Conservation (phyloP, 2,329 filamentous ascomycete species). For the Pseudocercospora pini-densiflorae region DNA sequence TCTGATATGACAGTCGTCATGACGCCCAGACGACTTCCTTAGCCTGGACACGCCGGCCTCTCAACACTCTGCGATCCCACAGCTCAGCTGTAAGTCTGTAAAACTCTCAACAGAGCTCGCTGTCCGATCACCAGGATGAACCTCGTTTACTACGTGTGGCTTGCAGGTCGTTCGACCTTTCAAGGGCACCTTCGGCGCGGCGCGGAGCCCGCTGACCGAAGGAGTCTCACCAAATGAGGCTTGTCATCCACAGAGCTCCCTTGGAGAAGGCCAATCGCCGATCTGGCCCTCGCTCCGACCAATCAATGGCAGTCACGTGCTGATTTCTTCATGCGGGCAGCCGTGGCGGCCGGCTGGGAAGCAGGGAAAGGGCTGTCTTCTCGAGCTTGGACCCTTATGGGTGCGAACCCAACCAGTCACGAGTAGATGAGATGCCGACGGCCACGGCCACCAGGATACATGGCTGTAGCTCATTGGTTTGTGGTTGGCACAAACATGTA, state of each 20-base stretch:
- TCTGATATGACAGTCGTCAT: background rate
- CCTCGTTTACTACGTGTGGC: constrained; percentile 5
- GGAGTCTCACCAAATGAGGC: background rate
- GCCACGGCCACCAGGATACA: background rate
- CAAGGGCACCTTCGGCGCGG: constrained; percentile 14
- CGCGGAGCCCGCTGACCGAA: constrained; percentile 15
- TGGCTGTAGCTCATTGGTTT: constrained; percentile 5
- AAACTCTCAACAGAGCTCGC: constrained; percentile 3
- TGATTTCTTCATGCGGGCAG: constrained; percentile 12
- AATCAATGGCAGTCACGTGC: constrained; percentile 12
- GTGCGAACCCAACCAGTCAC: background rate
- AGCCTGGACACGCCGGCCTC: background rate
- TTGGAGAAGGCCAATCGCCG: constrained; percentile 11
- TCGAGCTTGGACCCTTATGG: constrained; percentile 4
- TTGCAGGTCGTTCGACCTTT: constrained; percentile 2
- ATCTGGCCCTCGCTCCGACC: background rate
- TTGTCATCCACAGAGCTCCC: background rate
- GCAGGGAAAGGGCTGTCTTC: background rate
- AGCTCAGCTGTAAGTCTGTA: background rate
- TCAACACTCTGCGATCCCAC: constrained; percentile 4
- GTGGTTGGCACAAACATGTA: background rate
- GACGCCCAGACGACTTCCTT: constrained; percentile 1
- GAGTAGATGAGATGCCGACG: background rate
- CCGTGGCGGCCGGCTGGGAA: constrained; percentile 4
- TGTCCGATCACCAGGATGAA: constrained; percentile 6